Evolutionary conservation across 2,329 filamentous ascomycete genomes (phyloP).

Genomic region (Lachnellula cervina): DNA sequence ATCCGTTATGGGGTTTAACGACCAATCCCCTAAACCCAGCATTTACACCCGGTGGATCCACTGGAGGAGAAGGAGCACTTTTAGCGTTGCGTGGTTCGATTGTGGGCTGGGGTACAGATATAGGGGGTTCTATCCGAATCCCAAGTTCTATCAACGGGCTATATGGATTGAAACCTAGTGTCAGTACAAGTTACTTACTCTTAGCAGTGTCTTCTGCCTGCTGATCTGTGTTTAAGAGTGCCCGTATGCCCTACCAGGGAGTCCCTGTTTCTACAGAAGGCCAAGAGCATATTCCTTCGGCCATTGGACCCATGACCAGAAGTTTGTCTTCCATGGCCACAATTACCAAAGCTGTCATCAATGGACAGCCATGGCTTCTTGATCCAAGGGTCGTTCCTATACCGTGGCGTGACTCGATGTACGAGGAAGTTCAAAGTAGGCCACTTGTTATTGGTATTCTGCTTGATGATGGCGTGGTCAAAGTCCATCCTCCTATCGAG

Average conservation of each 20-base stretch:
- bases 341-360: conserved; percentile 44
- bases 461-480: conserved; percentile 44
- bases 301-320: conserved; percentile 55
- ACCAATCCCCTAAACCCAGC: conserved; percentile 39
- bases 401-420: conserved; percentile 44
- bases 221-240: conserved; percentile 38
- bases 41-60: conserved; percentile 44
- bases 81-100: conserved; percentile 39
- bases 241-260: conserved; percentile 52
- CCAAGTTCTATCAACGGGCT: conserved; percentile 44
- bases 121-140: conserved; percentile 47
- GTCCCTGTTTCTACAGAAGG: conserved; percentile 58
- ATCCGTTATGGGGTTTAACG: conserved; percentile 47
- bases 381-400: conserved; percentile 51
- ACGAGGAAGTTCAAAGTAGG: conserved; percentile 17
- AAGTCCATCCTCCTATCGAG: conserved; percentile 50
- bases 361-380: conserved; percentile 45
- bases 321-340: conserved; percentile 45
- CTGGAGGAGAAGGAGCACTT: conserved; percentile 40
- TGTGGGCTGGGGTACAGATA: conserved; percentile 47
- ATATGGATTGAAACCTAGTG: conserved; percentile 32
- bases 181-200: not conserved
- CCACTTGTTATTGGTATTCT: conserved; percentile 50
- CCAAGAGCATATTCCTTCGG: conserved; percentile 59
- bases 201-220: not conserved